Conservation (phyloP, 2,329 filamentous ascomycete species). For the Fusarium drepaniforme region DNA sequence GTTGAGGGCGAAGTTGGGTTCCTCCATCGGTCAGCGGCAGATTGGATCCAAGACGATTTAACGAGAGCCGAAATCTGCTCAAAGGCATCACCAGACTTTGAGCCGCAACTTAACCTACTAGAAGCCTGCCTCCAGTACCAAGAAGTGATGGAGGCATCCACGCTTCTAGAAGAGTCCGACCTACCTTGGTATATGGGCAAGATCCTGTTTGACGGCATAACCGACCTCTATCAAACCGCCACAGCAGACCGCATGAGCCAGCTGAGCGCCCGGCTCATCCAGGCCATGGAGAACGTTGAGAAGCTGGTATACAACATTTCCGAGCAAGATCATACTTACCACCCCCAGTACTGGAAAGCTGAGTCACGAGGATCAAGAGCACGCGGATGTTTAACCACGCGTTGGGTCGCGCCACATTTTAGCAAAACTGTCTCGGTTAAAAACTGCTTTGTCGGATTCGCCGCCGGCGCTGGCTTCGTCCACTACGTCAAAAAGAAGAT, state of each 20-base stretch:
- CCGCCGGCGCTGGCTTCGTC: neutral
- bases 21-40: neutral
- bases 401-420: neutral
- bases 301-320: neutral
- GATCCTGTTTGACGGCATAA: neutral
- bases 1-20: accelerated
- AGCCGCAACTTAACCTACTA: neutral
- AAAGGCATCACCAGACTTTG: neutral
- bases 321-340: too few relatives aligned
- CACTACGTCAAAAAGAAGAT: neutral
- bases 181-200: neutral
- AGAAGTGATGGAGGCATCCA: neutral
- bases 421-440: neutral
- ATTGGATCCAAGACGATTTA: neutral
- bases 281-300: neutral
- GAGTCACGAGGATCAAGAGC: too few relatives aligned
- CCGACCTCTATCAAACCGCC: neutral
- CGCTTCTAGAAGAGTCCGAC: accelerated
- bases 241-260: neutral
- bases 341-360: too few relatives aligned
- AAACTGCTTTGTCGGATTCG: neutral
- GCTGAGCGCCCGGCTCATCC: neutral
- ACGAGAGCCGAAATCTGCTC: neutral
- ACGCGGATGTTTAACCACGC: neutral
- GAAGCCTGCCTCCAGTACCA: neutral